A percentile compares a stretch with the other conserved stretches of the same genome.
Conservation (phyloP, 306 rosid species). For the Glycine soja region DNA sequence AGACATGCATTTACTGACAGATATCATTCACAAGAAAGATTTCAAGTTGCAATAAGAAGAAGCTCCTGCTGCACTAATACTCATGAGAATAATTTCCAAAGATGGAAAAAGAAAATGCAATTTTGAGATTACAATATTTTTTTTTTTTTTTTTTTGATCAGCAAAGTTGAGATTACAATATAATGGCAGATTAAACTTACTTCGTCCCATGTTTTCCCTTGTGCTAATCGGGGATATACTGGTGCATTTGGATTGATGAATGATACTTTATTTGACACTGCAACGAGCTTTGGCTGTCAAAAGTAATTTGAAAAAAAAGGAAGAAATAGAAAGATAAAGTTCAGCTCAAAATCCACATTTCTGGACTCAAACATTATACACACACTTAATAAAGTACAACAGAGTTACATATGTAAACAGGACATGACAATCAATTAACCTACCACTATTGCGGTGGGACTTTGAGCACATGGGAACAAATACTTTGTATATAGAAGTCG, state of each 20-base stretch:
- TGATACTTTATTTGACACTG: conserved; percentile 66
- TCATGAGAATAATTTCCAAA: conserved; percentile 12
- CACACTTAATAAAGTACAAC: not conserved
- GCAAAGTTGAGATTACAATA: conserved; percentile 29
- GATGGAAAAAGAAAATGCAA: conserved; percentile 18
- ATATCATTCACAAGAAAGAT: conserved; percentile 37
- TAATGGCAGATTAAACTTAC: conserved; percentile 53
- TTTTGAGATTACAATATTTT: conserved; percentile 33
- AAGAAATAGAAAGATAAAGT: conserved; percentile 34
- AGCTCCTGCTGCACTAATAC: conserved; percentile 7
- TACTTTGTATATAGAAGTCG: conserved; percentile 1
- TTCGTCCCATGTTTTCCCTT: conserved; percentile 90
- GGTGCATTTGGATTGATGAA: conserved; percentile 90
- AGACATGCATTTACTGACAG: conserved; percentile 22
- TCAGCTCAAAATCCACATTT: conserved; percentile 25
- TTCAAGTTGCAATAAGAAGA: conserved; percentile 7
- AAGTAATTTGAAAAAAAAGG: conserved; percentile 20
- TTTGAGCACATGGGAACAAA: not conserved
- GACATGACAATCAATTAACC: conserved; percentile 22
- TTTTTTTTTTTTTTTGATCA: too few relatives aligned
- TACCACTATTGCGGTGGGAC: not conserved
- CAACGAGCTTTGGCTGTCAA: conserved; percentile 83
- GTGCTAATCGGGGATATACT: conserved; percentile 91
- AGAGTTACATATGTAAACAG: conserved; percentile 1
- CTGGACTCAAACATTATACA: conserved; percentile 7